Evolutionary conservation across 2,329 filamentous ascomycete species (phyloP).

Genomic region (Fusarium stilboides): DNA sequence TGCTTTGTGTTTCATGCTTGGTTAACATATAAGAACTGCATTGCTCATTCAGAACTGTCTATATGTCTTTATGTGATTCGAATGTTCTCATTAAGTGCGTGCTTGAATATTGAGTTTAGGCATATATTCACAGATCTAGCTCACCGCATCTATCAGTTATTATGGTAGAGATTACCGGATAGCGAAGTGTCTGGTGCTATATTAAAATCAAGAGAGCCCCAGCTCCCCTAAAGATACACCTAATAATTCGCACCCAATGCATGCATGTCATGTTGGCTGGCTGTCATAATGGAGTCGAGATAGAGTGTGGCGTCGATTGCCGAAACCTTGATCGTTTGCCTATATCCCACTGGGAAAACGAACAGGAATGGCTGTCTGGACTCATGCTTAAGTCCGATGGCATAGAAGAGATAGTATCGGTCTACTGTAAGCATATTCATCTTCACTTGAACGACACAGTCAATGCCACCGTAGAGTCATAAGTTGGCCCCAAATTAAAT

Average conservation of each 20-base stretch:
- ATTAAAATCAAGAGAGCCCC: background rate
- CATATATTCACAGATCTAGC: no score
- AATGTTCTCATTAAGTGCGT: no score
- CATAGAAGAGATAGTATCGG: no score
- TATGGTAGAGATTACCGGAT: background rate
- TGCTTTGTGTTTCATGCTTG: background rate
- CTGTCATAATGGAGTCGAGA: background rate
- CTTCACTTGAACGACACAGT: background rate
- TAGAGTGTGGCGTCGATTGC: slow-evolving; percentile 17
- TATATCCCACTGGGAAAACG: background rate
- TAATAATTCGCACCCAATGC: background rate
- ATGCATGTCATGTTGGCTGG: background rate
- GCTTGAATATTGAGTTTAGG: no score
- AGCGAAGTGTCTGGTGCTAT: background rate
- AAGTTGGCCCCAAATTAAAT: slow-evolving; percentile 5
- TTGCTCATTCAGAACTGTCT: background rate
- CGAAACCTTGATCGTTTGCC: slow-evolving; percentile 13
- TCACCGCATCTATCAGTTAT: background rate
- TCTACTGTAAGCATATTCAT: no score
- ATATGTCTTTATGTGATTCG: background rate
- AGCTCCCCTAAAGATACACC: background rate
- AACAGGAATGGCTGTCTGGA: background rate
- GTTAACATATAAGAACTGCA: background rate
- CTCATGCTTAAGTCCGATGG: background rate
- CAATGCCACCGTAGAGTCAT: background rate